phyloP scores from a whole-genome alignment of 495 filamentous ascomycete genomes.

The Oleoguttula mirabilis region DNA sequence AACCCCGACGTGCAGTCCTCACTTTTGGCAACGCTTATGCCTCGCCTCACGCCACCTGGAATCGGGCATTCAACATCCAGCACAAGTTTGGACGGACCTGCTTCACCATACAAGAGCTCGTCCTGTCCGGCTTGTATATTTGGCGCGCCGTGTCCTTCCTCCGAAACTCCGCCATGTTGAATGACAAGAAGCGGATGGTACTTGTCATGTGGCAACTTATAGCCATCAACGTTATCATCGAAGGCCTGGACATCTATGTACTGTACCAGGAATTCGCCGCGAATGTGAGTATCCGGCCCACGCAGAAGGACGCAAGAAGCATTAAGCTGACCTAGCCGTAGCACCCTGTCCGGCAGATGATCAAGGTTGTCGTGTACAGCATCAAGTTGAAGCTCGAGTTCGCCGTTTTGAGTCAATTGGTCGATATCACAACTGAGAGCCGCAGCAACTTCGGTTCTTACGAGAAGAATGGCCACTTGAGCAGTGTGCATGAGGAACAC shows the following conservation, averaged over 20 bases:
- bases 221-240: constrained; percentile 45
- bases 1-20: background rate
- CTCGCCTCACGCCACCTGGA: background rate
- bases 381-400: constrained; percentile 23
- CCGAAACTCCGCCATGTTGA: constrained; percentile 1
- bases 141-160: constrained; percentile 10
- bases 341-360: background rate
- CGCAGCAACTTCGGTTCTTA: background rate
- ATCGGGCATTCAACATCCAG: constrained; percentile 1
- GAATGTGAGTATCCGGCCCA: constrained; percentile 1
- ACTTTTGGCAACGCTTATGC: background rate
- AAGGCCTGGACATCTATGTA: constrained; percentile 31
- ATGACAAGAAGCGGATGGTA: constrained; percentile 20
- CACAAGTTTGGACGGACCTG: background rate
- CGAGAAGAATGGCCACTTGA: background rate
- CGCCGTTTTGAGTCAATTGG: constrained; percentile 14
- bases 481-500: too few relatives aligned
- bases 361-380: constrained; percentile 19
- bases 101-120: constrained; percentile 1
- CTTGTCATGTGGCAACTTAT: constrained; percentile 43
- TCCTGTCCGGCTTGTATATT: constrained; percentile 21
- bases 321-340: background rate
- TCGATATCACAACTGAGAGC: constrained; percentile 6
- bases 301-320: too few relatives aligned
- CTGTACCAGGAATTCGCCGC: constrained; percentile 14